Evolutionary conservation across 208 protist genomes (phyloP).

Genomic region (Trypanosoma conorhini): DNA sequence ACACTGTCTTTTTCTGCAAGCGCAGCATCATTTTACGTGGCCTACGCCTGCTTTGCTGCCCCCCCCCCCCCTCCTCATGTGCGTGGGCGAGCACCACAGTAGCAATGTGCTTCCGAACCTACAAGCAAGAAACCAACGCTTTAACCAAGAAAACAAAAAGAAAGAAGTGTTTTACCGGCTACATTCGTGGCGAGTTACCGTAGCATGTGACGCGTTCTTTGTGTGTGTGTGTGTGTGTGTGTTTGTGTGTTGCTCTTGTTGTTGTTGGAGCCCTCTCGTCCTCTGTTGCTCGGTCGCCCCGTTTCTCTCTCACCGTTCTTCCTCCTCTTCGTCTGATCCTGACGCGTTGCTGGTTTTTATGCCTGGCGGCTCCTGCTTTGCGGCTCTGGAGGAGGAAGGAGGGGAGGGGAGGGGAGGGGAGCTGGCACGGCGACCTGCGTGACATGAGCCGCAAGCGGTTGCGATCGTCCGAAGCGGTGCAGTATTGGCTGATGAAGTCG

Average conservation of each 20-base stretch:
- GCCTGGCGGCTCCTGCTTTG: not conserved
- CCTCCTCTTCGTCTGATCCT: not conserved
- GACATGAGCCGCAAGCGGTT: conserved; percentile 47
- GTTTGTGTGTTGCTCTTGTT: not conserved
- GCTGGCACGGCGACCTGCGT: not conserved
- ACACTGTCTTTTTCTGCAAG: not conserved
- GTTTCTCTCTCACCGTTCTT: conserved; percentile 6
- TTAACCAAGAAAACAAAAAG: too few species aligned
- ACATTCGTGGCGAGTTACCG: not conserved
- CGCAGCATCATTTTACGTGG: not conserved
- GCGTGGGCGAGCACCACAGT: too few species aligned
- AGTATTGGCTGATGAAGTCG: conserved; percentile 88
- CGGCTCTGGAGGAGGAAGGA: too few species aligned
- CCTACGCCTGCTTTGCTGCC: not conserved
- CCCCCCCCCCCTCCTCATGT: not conserved
- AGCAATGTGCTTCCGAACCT: not conserved
- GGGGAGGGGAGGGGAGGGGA: too few species aligned
- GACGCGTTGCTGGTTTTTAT: not conserved
- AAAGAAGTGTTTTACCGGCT: not conserved
- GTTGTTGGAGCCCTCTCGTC: not conserved
- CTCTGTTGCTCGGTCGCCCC: not conserved
- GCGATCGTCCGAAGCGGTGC: conserved; percentile 33
- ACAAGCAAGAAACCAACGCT: too few species aligned
- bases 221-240: too few species aligned
- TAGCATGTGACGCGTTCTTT: too few species aligned